Percentiles rank a stretch among this genome's conserved stretches.
Evolutionary conservation across 805 yeast species (phyloP).

Genomic region (Pichia gijzeniarum): DNA sequence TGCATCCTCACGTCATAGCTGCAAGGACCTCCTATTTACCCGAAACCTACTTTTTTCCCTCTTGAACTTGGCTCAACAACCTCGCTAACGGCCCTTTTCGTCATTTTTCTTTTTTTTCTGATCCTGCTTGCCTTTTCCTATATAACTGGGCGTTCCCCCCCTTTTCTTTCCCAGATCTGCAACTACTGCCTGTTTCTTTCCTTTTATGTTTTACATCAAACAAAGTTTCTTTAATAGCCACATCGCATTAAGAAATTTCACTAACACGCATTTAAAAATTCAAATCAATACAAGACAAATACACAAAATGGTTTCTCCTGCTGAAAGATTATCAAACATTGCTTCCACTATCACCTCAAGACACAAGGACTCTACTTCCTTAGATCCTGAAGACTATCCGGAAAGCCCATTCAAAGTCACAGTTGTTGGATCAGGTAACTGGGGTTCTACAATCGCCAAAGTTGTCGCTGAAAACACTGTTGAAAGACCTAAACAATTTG

Average conservation of each 20-base stretch:
- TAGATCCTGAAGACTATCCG: constrained; percentile 21
- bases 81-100: too few species aligned
- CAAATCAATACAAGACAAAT: too few species aligned
- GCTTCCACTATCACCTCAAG: constrained; percentile 20
- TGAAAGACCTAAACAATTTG: constrained; percentile 66
- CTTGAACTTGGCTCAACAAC: too few species aligned
- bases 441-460: constrained; percentile 98
- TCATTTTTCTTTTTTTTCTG: too few species aligned
- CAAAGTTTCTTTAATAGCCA: not conserved
- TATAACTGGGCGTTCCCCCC: not conserved
- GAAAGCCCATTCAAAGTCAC: constrained; percentile 45
- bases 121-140: too few species aligned
- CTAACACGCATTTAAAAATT: not conserved
- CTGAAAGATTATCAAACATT: constrained; percentile 21
- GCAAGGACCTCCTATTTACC: too few species aligned
- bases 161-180: not conserved
- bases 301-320: constrained; percentile 18
- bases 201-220: constrained; percentile 1
- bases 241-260: not conserved
- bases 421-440: constrained; percentile 94
- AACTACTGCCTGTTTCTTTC: not conserved
- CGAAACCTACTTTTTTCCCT: too few species aligned
- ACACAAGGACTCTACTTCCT: constrained; percentile 12
- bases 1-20: too few species aligned
- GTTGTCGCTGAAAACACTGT: constrained; percentile 84